A percentile compares a stretch with the other conserved stretches of the same genome.
These are phyloP conservation scores for Blastomyces silverae DNA, from an alignment of 2,329 filamentous ascomycete species.

Conservation along the genomic window DNA sequence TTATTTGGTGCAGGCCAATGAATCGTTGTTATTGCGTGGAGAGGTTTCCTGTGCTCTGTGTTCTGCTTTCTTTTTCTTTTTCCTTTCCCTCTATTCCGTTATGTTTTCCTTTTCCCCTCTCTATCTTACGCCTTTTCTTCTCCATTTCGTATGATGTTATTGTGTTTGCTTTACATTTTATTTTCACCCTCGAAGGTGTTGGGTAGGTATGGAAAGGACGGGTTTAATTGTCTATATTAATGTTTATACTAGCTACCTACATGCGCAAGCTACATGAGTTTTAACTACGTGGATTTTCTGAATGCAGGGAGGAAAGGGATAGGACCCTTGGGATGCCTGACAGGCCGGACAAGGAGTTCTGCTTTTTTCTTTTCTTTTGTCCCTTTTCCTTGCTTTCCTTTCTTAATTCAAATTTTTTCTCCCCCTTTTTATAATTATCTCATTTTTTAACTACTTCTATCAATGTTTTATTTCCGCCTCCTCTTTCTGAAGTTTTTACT, in stretches of 20 bases:
- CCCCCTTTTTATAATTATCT: no score
- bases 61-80: background rate
- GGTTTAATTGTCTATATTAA: background rate
- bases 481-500: background rate
- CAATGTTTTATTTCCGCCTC: background rate
- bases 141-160: background rate
- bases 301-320: no score
- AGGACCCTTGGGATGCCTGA: no score
- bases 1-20: background rate
- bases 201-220: background rate
- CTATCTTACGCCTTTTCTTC: background rate
- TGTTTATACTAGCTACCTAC: background rate
- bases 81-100: background rate
- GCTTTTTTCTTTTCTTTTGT: no score
- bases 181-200: background rate
- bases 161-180: background rate
- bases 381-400: no score
- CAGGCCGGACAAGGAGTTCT: no score
- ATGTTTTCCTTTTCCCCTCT: background rate
- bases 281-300: no score
- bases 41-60: conserved; percentile 15
- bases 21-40: conserved; percentile 1
- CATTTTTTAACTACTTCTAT: background rate
- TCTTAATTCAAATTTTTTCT: no score
- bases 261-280: no score